Evolutionary conservation across 768 basidiomycete genomes (phyloP).

Genomic region (Cubamyces lactineus): DNA sequence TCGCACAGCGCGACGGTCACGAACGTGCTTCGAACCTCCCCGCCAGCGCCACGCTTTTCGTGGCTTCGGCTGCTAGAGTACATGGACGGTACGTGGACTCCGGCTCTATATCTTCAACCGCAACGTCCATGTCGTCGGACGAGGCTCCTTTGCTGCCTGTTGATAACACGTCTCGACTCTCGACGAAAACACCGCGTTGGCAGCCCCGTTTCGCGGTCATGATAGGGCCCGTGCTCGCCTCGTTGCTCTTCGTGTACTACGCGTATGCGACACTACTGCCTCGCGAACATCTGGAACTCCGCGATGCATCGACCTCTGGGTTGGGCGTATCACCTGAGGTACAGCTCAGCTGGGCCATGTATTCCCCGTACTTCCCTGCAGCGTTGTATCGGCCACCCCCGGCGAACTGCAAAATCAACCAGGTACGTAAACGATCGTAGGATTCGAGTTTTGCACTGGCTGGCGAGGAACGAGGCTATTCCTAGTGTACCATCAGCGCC

Average conservation of each 20-base stretch:
- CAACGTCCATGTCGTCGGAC: neutral
- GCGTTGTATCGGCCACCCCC: slow-evolving; percentile 51
- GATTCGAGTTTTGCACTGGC: too few species aligned
- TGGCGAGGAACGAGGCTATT: too few species aligned
- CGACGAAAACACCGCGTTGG: neutral
- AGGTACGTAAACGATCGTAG: slow-evolving; percentile 26
- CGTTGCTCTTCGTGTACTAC: slow-evolving; percentile 12
- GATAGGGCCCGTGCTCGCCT: neutral
- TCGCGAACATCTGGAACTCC: neutral
- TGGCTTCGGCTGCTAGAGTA: neutral
- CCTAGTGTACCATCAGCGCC: too few species aligned
- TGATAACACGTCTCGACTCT: neutral
- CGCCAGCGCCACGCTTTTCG: neutral
- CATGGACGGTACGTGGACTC: neutral
- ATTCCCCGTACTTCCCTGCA: slow-evolving; percentile 61
- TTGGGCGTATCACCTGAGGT: slow-evolving; percentile 23
- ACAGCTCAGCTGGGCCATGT: slow-evolving; percentile 54
- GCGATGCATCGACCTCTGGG: neutral
- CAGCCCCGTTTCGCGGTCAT: neutral
- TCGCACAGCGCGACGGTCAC: neutral
- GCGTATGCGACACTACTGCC: slow-evolving; percentile 6
- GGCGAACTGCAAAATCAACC: slow-evolving; percentile 41
- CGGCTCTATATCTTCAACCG: neutral
- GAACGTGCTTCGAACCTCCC: neutral
- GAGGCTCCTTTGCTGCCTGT: neutral